Evolutionary conservation across 2,329 filamentous ascomycete species (phyloP).

Genomic region (Paracoccidioides brasiliensis): DNA sequence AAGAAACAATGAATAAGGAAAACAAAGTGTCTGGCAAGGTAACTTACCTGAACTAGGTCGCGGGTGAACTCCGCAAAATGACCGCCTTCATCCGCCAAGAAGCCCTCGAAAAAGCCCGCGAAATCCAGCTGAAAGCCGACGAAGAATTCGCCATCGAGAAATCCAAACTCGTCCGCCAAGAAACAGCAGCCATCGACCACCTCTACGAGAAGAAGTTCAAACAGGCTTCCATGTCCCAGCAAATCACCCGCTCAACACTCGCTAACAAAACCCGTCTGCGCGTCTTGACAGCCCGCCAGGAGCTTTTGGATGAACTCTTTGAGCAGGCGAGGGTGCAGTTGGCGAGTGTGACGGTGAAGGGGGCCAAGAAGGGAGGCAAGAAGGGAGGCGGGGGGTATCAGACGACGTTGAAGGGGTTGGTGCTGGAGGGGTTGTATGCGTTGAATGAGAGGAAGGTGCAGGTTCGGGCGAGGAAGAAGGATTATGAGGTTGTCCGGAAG

Average conservation of each 20-base stretch:
- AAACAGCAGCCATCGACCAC: constrained; percentile 82
- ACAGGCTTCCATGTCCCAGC: constrained; percentile 94
- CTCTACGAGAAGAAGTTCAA: constrained; percentile 99
- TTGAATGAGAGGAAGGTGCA: constrained; percentile 66
- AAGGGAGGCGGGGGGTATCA: constrained; percentile 50
- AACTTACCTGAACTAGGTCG: constrained; percentile 49
- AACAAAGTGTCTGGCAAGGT: constrained; percentile 2
- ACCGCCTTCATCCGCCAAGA: constrained; percentile 99
- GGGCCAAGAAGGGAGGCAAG: constrained; percentile 24
- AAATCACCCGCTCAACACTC: constrained; percentile 92
- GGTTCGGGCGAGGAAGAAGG: constrained; percentile 65
- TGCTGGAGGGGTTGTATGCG: constrained; percentile 83
- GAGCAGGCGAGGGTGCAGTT: constrained; percentile 65
- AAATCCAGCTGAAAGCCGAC: constrained; percentile 97
- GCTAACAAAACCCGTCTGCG: constrained; percentile 91
- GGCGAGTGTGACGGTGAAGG: constrained; percentile 45
- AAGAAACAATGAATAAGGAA: neutral
- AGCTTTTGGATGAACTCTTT: constrained; percentile 82
- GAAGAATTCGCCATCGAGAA: constrained; percentile 99
- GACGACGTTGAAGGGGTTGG: constrained; percentile 59
- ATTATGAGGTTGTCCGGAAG: constrained; percentile 61
- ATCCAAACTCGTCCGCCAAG: constrained; percentile 92
- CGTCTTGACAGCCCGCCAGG: constrained; percentile 75
- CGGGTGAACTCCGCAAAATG: constrained; percentile 99
- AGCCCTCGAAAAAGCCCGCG: constrained; percentile 88